Conservation (phyloP, 176 grass and related monocot species). For the Pontederia crassipes region DNA sequence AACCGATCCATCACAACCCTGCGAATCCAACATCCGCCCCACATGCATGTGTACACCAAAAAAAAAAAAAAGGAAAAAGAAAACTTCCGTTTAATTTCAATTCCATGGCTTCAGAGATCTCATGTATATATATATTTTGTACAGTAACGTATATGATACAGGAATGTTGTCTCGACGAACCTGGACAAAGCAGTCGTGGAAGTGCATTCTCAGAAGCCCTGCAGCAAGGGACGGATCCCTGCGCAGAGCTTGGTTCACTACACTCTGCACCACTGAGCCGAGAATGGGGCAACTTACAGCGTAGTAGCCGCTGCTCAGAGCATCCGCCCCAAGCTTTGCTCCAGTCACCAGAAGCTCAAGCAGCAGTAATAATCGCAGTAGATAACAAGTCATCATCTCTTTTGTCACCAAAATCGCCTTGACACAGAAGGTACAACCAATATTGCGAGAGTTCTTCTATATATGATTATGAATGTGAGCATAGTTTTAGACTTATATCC, state of each 20-base stretch:
- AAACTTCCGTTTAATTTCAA: too few species aligned
- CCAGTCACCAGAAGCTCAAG: slow-evolving; percentile 26
- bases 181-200: slow-evolving; percentile 97
- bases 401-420: too few species aligned
- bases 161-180: not conserved
- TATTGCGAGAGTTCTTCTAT: too few species aligned
- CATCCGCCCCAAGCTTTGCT: slow-evolving; percentile 17
- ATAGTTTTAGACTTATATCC: too few species aligned
- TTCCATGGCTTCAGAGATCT: not conserved
- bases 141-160: not conserved
- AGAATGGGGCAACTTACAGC: slow-evolving; percentile 61
- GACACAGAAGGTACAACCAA: too few species aligned
- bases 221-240: slow-evolving; percentile 54
- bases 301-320: slow-evolving; percentile 57
- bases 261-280: slow-evolving; percentile 38
- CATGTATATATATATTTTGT: not conserved
- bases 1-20: slow-evolving; percentile 88
- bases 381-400: slow-evolving; percentile 14
- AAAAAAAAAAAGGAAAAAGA: not conserved
- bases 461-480: too few species aligned
- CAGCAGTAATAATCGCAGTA: slow-evolving; percentile 25
- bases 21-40: too few species aligned
- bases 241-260: slow-evolving; percentile 40
- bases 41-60: too few species aligned
- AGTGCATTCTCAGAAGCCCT: slow-evolving; percentile 73